A percentile compares a stretch with the other conserved stretches of the same genome.
Evolutionary conservation across 2,329 filamentous ascomycete species (phyloP).

Genomic region (Bisporella sp.): DNA sequence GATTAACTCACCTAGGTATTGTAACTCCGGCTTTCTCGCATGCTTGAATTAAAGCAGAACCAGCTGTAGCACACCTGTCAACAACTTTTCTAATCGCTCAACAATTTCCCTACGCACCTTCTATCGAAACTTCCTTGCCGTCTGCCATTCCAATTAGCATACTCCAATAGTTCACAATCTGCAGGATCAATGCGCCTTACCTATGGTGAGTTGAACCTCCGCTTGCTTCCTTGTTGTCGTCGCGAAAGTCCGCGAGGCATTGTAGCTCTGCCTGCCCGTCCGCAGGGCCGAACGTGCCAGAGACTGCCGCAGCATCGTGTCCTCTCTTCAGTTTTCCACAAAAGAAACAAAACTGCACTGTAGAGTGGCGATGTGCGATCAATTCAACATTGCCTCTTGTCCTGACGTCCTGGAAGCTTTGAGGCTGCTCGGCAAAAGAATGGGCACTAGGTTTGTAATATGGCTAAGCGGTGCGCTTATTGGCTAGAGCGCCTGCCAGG

Average conservation of each 20-base stretch:
- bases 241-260: constrained; percentile 71
- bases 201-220: constrained; percentile 95
- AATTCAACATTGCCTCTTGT: constrained; percentile 5
- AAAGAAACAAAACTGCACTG: constrained; percentile 26
- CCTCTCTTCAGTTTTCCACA: constrained; percentile 46
- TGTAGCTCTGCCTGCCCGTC: constrained; percentile 50
- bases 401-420: constrained; percentile 3
- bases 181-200: constrained; percentile 44
- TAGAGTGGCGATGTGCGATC: constrained; percentile 3
- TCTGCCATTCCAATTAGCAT: constrained; percentile 46
- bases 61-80: constrained; percentile 55
- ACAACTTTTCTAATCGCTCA: constrained; percentile 18
- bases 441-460: background rate
- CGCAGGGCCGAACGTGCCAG: constrained; percentile 63
- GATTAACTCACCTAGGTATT: constrained; percentile 64
- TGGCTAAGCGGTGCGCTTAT: constrained; percentile 6
- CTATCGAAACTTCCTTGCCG: constrained; percentile 96
- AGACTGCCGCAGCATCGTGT: constrained; percentile 62
- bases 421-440: constrained; percentile 11
- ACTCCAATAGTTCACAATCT: background rate
- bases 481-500: constrained; percentile 10
- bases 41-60: constrained; percentile 94
- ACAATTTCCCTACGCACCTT: constrained; percentile 55
- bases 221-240: constrained; percentile 71
- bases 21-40: constrained; percentile 95